Evolutionary conservation across 2,329 filamentous ascomycete species (phyloP), one percentile per base, ranked within the genome.

Genomic region (Alternaria brassicicola): DNA sequence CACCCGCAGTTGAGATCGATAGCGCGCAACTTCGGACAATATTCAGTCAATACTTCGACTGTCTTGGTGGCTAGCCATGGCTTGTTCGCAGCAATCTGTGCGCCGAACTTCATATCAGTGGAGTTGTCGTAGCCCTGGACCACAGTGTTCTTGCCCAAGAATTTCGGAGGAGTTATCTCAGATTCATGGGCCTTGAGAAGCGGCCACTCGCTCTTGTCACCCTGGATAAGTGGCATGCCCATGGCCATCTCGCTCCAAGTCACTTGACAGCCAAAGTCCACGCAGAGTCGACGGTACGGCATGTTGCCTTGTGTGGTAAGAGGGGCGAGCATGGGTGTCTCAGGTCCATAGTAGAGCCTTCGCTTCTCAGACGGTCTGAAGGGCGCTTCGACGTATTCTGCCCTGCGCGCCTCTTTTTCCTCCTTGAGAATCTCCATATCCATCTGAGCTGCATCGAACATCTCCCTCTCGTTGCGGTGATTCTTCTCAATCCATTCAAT

Each of bases 231-330:
- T 9, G 94, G 93, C 77, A 96, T 81, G 26, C 92, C 89, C 85
- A 99, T 91, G 4, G 94, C 95, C 95, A 99, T 99, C 78, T 99
- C 95, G 0, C 94, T 98, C 81, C 97, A 99, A 0, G 95, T 99
- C 47, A 96, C 84, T 73, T 97, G 90, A 26, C 93, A 93, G 33
- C 95, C 95, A 23, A 98, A 85, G 54, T 93, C 90, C 12, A 92
- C 89, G 72, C 93, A 97, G 28, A 99, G 86, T 48, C 95, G 87
- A 55, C 95, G 89, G 81, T 97, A 99, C 1, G 95, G 95, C 46
- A 98, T 83, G 71, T 99, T 99, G 43, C 95, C 95, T 79, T 98
- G 95, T 0, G 95, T 99, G 1, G 95, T 99, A 47, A 99, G 84
- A 33, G 95, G 95, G 4, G 95, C 95, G n/a, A 99, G 82, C 10